A percentile compares a stretch with the other conserved stretches of the same genome.
These are phyloP conservation scores for Venturia asperata DNA, from an alignment of 2,329 filamentous ascomycete genomes.

Conservation along the genomic window DNA sequence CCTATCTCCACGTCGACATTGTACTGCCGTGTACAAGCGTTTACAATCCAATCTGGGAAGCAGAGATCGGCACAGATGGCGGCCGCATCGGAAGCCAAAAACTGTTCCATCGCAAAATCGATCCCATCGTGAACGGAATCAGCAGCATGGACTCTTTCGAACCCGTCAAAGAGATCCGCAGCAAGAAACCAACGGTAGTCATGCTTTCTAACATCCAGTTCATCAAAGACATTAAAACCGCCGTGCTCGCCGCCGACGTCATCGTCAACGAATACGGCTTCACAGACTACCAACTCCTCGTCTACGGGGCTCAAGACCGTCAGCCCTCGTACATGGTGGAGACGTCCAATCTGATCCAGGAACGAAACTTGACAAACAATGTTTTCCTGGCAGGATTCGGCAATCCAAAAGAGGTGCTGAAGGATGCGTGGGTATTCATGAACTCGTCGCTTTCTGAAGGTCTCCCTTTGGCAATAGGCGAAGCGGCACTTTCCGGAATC, in stretches of 20 bases:
- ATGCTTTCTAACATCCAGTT: slow-evolving; percentile 52
- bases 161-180: slow-evolving; percentile 48
- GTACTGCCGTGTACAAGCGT: slow-evolving; percentile 51
- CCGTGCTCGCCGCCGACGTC: slow-evolving; percentile 52
- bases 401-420: slow-evolving; percentile 47
- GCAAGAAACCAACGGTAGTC: slow-evolving; percentile 49
- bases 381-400: slow-evolving; percentile 46
- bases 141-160: slow-evolving; percentile 52
- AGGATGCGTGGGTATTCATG: slow-evolving; percentile 51
- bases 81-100: slow-evolving; percentile 46
- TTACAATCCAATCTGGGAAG: slow-evolving; percentile 53
- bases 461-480: slow-evolving; percentile 39
- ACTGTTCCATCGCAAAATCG: slow-evolving; percentile 48
- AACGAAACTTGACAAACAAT: slow-evolving; percentile 39
- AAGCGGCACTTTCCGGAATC: slow-evolving; percentile 40
- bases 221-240: slow-evolving; percentile 53
- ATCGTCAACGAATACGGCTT: slow-evolving; percentile 56
- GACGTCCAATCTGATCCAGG: slow-evolving; percentile 46
- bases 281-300: slow-evolving; percentile 49
- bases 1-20: slow-evolving; percentile 44
- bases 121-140: slow-evolving; percentile 55
- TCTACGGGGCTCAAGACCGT: slow-evolving; percentile 54
- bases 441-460: slow-evolving; percentile 42
- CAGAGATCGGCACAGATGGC: slow-evolving; percentile 50
- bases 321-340: slow-evolving; percentile 49